Percentiles rank a stretch among this genome's conserved stretches.
Conservation (phyloP, 345 rosid species). For the Xanthoceras sorbifolium region DNA sequence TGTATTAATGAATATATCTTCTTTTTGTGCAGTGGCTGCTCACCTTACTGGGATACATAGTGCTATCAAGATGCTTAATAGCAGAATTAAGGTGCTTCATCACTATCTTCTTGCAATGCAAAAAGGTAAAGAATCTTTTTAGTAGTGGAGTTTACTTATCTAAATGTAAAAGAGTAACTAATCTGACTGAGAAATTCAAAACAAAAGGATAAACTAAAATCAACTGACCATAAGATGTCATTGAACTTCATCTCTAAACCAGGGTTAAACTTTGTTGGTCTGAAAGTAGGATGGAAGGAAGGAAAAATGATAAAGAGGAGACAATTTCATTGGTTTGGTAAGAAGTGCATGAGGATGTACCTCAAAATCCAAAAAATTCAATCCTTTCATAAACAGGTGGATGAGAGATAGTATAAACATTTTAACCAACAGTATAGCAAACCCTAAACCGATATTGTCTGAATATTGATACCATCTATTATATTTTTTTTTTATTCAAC, state of each 20-base stretch:
- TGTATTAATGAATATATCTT: not conserved
- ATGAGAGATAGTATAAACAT: not conserved
- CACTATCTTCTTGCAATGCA: slow-evolving; percentile 90
- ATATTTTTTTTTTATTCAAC: too few relatives aligned
- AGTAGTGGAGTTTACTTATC: not conserved
- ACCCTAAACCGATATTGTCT: too few relatives aligned
- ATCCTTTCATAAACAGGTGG: not conserved
- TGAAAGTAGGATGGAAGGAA: not conserved
- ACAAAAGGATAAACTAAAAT: not conserved
- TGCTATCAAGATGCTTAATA: slow-evolving; percentile 97
- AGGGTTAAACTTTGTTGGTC: not conserved
- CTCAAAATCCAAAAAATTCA: not conserved
- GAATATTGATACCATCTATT: too few relatives aligned
- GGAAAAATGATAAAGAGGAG: not conserved
- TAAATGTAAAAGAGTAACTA: not conserved
- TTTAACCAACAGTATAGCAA: too few relatives aligned
- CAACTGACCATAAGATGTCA: not conserved
- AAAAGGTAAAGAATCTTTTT: slow-evolving; percentile 53
- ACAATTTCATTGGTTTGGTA: not conserved
- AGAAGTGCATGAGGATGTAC: not conserved
- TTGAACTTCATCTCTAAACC: not conserved
- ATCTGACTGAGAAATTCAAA: not conserved
- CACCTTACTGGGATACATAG: slow-evolving; percentile 96
- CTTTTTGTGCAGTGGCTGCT: slow-evolving; percentile 83
- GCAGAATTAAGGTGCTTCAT: slow-evolving; percentile 90